Conservation (phyloP, 2,329 filamentous ascomycete genomes). For the Tolypocladium amazonense region DNA sequence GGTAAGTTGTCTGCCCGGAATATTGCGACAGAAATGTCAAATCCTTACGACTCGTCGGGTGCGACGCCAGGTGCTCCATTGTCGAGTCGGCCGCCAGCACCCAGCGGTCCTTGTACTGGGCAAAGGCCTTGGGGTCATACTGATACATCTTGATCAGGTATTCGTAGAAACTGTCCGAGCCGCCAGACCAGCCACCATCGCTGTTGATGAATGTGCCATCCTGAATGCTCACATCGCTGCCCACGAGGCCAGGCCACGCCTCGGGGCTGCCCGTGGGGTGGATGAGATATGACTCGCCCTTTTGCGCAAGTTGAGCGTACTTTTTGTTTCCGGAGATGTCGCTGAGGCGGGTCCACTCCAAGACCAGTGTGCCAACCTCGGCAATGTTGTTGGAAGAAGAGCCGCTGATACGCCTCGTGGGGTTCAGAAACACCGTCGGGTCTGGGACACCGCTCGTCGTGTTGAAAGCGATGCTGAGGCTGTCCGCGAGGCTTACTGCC, state of each 20-base stretch:
- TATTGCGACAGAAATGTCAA: constrained; percentile 61
- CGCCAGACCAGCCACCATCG: constrained; percentile 65
- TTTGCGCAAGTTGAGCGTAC: constrained; percentile 57
- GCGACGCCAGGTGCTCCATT: constrained; percentile 59
- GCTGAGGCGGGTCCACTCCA: constrained; percentile 76
- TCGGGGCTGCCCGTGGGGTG: constrained; percentile 47
- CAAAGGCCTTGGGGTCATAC: constrained; percentile 59
- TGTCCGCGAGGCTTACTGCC: constrained; percentile 57
- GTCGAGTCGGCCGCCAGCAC: constrained; percentile 63
- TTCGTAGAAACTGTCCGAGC: constrained; percentile 75
- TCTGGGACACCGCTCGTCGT: constrained; percentile 65
- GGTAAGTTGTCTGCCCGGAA: constrained; percentile 30
- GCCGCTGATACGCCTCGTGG: constrained; percentile 35
- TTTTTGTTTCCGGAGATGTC: constrained; percentile 59
- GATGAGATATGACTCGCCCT: constrained; percentile 60
- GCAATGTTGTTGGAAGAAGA: constrained; percentile 59
- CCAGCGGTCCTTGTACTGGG: constrained; percentile 63
- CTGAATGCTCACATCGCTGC: constrained; percentile 52
- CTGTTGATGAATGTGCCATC: constrained; percentile 59
- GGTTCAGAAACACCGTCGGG: constrained; percentile 53
- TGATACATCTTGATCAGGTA: constrained; percentile 88
- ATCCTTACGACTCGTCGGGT: constrained; percentile 55
- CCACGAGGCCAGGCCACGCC: constrained; percentile 69
- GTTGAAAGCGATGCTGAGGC: constrained; percentile 67
- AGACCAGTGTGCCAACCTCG: constrained; percentile 64